These are phyloP conservation scores for Herpotrichia juniperi DNA, from an alignment of 2,329 filamentous ascomycete genomes.

Conservation along the genomic window DNA sequence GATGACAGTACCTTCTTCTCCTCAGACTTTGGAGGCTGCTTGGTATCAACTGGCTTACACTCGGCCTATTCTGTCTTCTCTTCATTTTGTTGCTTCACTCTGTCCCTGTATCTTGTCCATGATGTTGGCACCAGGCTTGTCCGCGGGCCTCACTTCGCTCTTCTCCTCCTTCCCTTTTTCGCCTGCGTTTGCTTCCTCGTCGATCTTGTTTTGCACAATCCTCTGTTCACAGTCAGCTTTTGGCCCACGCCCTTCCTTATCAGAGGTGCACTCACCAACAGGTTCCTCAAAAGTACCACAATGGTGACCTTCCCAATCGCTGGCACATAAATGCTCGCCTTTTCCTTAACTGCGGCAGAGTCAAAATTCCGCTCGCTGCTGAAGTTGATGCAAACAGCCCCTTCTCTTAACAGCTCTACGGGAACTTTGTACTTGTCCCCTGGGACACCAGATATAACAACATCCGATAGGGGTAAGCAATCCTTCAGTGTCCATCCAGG, in stretches of 20 bases:
- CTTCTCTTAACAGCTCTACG: constrained; percentile 79
- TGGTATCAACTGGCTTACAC: too few relatives aligned
- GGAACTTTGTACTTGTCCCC: constrained; percentile 89
- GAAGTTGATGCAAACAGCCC: constrained; percentile 98
- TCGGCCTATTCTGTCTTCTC: not conserved
- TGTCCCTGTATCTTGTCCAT: too few relatives aligned
- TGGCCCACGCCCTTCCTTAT: not conserved
- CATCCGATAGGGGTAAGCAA: constrained; percentile 85
- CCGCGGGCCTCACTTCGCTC: not conserved
- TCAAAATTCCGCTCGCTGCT: constrained; percentile 91
- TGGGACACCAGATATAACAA: constrained; percentile 92
- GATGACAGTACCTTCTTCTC: too few relatives aligned
- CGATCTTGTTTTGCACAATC: constrained; percentile 51
- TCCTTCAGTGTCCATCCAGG: constrained; percentile 79
- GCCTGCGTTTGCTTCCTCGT: constrained; percentile 32
- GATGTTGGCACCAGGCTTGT: too few relatives aligned
- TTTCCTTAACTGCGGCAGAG: constrained; percentile 86
- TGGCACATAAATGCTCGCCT: constrained; percentile 94
- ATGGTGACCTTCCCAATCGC: constrained; percentile 98
- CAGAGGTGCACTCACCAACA: constrained; percentile 68
- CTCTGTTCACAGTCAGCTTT: constrained; percentile 39
- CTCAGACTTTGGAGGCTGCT: too few relatives aligned
- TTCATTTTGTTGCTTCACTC: not conserved
- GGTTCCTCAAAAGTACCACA: constrained; percentile 84
- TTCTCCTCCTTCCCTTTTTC: constrained; percentile 22